Base-by-base conservation (phyloP, 768 basidiomycete genomes). In the Suillus plorans region DNA sequence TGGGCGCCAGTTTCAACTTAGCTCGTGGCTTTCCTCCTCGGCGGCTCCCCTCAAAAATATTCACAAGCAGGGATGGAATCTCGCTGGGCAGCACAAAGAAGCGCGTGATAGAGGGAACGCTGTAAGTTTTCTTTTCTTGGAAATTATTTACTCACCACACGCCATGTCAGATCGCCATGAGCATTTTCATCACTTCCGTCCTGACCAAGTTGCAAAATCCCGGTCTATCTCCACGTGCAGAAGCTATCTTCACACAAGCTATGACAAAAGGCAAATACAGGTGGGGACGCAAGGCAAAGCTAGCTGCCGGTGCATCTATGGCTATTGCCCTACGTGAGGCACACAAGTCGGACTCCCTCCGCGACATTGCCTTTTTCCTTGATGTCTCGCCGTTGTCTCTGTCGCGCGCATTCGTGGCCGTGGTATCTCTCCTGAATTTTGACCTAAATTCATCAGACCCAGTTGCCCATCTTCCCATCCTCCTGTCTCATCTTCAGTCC, bases 241-340 rank as follows among this genome's bases (percentile, higher is more conserved):
- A 82, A 64, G 80, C 81, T 63, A 76, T 94, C 34, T 94, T 94
- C 76, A 84, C 84, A 76, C 86, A 89, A 68, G 85, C 85, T 31
- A 91, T 88, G 85, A 66, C 76, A 28, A 80, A 79, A 39, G 85
- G 84, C 16, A 74, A 79, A 12, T 89, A 86, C 71, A 85, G 84
- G 44, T 95, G 92, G 92, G 92, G 93, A 44, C 82, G 85, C 60
- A 87, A 83, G 67, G 88, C 92, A 25, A 91, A 85, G 74, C 78
- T 86, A 52, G 81, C 85, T 14, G 89, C 89, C 0, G 93, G 86
- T 14, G 90, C 88, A 3, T 85, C 87, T 55, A 78, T 93, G 34
- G 83, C 86, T 31, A 82, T 93, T 63, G 87, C 90, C 6, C 79
- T 93, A 50, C 88, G 92, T 59, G 89, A 93, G 78, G 81, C 83